These are phyloP conservation scores for Coelastrella sp. DNA, from an alignment of 139 green algal species.

Conservation along the genomic window DNA sequence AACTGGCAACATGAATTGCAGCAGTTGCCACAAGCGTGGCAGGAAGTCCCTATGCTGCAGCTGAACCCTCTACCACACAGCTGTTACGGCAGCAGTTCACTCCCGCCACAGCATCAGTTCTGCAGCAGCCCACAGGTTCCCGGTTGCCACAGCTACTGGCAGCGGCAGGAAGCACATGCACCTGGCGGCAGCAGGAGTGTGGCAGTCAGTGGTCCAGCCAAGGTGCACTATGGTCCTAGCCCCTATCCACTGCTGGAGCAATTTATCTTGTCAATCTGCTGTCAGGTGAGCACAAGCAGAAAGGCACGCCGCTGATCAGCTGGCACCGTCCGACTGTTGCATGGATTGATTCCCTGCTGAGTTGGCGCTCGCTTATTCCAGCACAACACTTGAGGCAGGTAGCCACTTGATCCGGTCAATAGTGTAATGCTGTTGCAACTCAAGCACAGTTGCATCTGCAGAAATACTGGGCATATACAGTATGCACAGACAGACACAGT, in stretches of 20 bases:
- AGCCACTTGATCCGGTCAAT: no score
- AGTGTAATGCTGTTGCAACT: no score
- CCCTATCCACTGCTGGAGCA: conserved; percentile 24
- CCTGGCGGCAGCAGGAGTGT: background rate
- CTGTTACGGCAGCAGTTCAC: background rate
- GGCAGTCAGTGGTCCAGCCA: background rate
- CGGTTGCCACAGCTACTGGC: background rate
- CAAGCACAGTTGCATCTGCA: no score
- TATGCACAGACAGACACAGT: no score
- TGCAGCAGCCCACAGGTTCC: conserved; percentile 9
- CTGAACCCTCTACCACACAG: background rate
- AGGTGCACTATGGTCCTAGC: conserved; percentile 13
- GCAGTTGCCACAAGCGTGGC: conserved; percentile 31
- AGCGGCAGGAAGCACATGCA: background rate
- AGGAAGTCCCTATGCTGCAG: conserved; percentile 22
- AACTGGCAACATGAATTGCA: conserved; percentile 22
- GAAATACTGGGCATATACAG: no score
- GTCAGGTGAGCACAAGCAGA: background rate
- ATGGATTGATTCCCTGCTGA: no score
- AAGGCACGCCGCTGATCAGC: no score
- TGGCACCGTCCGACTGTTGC: no score
- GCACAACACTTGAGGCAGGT: no score
- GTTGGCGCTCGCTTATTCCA: no score
- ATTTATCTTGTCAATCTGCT: conserved; percentile 15
- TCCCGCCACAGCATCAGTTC: background rate